These are phyloP conservation scores for Metschnikowia kofuensis DNA, from an alignment of 805 yeast genomes.

Conservation along the genomic window DNA sequence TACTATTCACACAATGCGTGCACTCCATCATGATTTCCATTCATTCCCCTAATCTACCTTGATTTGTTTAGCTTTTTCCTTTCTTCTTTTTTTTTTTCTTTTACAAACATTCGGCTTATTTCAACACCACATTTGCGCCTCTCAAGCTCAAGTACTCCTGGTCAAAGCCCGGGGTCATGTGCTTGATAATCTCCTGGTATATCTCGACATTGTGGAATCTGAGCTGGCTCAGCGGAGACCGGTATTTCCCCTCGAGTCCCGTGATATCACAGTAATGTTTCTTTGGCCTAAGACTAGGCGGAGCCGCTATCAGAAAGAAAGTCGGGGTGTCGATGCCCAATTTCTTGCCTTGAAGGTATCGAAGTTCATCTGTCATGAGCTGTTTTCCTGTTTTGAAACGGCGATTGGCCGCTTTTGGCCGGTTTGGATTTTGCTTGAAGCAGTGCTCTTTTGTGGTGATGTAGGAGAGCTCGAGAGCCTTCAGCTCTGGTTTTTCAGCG, in stretches of 20 bases:
- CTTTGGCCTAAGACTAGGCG: conserved; percentile 79
- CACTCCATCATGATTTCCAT: no score
- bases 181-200: conserved; percentile 65
- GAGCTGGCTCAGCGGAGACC: conserved; percentile 68
- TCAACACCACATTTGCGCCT: conserved; percentile 82
- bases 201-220: conserved; percentile 83
- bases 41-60: no score
- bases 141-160: conserved; percentile 87
- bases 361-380: conserved; percentile 72
- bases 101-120: conserved; percentile 35
- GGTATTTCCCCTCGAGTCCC: conserved; percentile 77
- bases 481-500: conserved; percentile 9
- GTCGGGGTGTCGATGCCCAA: conserved; percentile 55
- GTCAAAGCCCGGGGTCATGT: conserved; percentile 86
- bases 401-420: conserved; percentile 49
- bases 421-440: conserved; percentile 56
- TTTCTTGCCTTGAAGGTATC: conserved; percentile 48
- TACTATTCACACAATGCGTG: no score
- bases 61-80: no score
- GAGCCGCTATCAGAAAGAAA: conserved; percentile 70
- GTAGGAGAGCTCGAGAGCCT: conserved; percentile 33
- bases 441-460: conserved; percentile 40
- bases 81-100: no score
- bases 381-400: conserved; percentile 76
- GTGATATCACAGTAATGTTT: conserved; percentile 92